Evolutionary conservation across 2,329 filamentous ascomycete species (phyloP), one percentile per base, ranked within the genome.

Genomic region (Aspergillus tanneri): DNA sequence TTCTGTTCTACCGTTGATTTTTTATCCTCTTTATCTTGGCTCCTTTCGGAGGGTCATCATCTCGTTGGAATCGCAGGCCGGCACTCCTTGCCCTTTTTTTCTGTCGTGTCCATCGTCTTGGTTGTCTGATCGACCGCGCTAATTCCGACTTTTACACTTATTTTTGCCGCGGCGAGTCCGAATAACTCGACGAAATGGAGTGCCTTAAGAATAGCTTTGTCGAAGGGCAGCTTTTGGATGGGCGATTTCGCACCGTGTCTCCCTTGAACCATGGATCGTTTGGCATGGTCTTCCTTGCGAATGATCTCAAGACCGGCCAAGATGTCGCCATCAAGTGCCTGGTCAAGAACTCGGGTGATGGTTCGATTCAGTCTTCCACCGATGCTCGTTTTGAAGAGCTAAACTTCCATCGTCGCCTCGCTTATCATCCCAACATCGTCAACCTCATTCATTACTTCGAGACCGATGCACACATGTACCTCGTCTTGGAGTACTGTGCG

Each of bases 191-290:
- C 43, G 51, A 23, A 50, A 66, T 70, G 65, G 65, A 68, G 25
- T 69, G 58, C 50, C 55, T 68, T 43, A 68, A 64, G 55, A 62
- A 66, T 49, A 64, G 60, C 28, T 71, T 71, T 43, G 59, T 66
- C 28, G 55, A 64, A 48, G 67, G 63, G 5, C 51, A 65, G 48
- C 62, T 73, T 43, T 51, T 71, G 52, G 68, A 69, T 56, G 90
- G 89, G 70, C 91, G 93, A 59, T 99, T 93, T 72, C 80, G 88
- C 74, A 95, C 91, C 47, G 80, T 96, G 65, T 88, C 91, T 59
- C 91, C 93, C 49, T 87, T 99, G 75, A 99, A 99, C 69, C 90
- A 96, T 80, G 93, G 93, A 61, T 97, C 93, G 47, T 99, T 97
- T 67, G 93, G 93, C 67, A 95, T 97, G 89, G 93, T 99, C 63